Percentiles rank a stretch among this genome's conserved stretches.
Conservation (phyloP, 2,329 filamentous ascomycete species). For the Talaromyces verruculosus region DNA sequence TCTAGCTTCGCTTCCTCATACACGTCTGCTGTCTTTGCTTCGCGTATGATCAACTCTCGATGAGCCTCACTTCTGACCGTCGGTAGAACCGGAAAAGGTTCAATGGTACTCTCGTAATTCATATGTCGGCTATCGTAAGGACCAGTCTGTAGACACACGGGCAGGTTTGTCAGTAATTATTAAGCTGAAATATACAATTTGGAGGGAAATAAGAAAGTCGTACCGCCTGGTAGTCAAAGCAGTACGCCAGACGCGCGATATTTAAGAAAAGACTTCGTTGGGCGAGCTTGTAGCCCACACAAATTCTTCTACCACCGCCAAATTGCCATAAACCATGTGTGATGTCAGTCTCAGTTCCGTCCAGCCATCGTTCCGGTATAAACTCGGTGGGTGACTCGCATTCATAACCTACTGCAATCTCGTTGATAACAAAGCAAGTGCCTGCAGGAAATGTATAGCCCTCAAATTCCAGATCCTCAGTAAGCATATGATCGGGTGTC, state of each 20-base stretch:
- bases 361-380: slow-evolving; percentile 40
- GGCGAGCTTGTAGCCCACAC: slow-evolving; percentile 37
- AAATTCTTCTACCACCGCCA: slow-evolving; percentile 38
- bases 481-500: slow-evolving; percentile 29
- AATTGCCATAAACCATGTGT: slow-evolving; percentile 37
- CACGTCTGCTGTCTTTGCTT: neutral
- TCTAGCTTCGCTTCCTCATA: neutral
- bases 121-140: slow-evolving; percentile 24
- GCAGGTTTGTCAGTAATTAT: neutral
- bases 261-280: slow-evolving; percentile 34
- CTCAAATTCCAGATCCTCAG: slow-evolving; percentile 31
- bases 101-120: slow-evolving; percentile 28
- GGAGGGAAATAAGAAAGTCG: no score
- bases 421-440: slow-evolving; percentile 36
- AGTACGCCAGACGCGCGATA: slow-evolving; percentile 32
- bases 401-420: slow-evolving; percentile 33
- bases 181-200: neutral
- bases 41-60: neutral
- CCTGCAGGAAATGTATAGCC: slow-evolving; percentile 33
- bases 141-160: slow-evolving; percentile 23
- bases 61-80: neutral
- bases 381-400: slow-evolving; percentile 34
- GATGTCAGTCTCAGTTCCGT: slow-evolving; percentile 32
- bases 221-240: slow-evolving; percentile 28
- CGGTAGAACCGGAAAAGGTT: slow-evolving; percentile 30